Percentiles rank a stretch among this genome's conserved stretches.
phyloP scores from a whole-genome alignment of 176 grass and related monocot species.

The Paspalum notatum region DNA sequence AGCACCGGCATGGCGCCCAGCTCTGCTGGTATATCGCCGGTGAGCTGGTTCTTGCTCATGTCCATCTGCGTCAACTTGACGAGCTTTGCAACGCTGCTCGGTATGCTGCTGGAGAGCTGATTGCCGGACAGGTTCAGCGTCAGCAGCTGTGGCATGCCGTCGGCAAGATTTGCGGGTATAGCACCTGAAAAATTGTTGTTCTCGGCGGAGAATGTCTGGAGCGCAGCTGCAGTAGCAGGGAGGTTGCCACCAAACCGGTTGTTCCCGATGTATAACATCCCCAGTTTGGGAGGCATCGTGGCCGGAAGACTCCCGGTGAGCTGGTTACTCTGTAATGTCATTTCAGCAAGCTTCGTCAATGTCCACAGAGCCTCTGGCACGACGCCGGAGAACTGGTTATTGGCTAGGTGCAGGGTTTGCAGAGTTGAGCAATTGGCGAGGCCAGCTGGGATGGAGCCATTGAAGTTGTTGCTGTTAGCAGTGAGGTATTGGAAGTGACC shows the following conservation, averaged over 20 bases:
- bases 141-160: slow-evolving; percentile 44
- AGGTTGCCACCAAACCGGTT: slow-evolving; percentile 62
- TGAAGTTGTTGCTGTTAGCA: slow-evolving; percentile 47
- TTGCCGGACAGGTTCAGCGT: slow-evolving; percentile 55
- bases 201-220: slow-evolving; percentile 37
- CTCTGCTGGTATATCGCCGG: slow-evolving; percentile 66
- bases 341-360: background rate
- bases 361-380: slow-evolving; percentile 64
- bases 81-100: slow-evolving; percentile 40
- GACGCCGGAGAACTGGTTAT: slow-evolving; percentile 64
- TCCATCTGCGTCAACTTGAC: slow-evolving; percentile 33
- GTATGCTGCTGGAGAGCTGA: slow-evolving; percentile 59
- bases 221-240: slow-evolving; percentile 24
- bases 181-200: slow-evolving; percentile 65
- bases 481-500: slow-evolving; percentile 16
- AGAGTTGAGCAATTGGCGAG: slow-evolving; percentile 56
- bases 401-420: background rate
- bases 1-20: slow-evolving; percentile 53
- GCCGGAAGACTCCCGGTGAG: slow-evolving; percentile 60
- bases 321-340: slow-evolving; percentile 43
- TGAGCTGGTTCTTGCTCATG: slow-evolving; percentile 59
- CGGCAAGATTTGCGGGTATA: slow-evolving; percentile 40
- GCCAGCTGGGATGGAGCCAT: slow-evolving; percentile 54
- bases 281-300: slow-evolving; percentile 40
- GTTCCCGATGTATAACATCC: slow-evolving; percentile 33